Conservation (phyloP, 2,329 filamentous ascomycete genomes). For the Penicillium nordicum region DNA sequence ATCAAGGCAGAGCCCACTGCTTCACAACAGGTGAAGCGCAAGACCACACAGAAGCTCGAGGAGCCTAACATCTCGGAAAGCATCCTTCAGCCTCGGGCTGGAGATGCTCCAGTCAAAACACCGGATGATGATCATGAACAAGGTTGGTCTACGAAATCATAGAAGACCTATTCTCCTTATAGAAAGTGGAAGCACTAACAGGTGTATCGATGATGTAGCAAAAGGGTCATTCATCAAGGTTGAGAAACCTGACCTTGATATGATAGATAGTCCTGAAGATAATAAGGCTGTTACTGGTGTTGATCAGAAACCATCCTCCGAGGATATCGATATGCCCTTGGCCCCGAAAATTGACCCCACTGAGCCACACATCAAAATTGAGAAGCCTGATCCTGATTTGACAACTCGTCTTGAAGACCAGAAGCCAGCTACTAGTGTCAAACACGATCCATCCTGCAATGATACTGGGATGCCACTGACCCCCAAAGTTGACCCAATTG, state of each 20-base stretch:
- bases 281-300: not conserved
- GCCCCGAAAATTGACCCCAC: not conserved
- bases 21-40: not conserved
- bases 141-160: not conserved
- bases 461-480: not conserved
- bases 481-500: not conserved
- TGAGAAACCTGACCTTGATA: not conserved
- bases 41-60: not conserved
- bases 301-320: not conserved
- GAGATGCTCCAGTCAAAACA: not conserved
- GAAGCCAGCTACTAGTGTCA: not conserved
- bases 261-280: not conserved
- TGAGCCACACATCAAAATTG: not conserved
- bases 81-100: not conserved
- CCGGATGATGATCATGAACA: not conserved
- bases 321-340: not conserved
- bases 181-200: not conserved
- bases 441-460: not conserved
- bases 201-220: not conserved
- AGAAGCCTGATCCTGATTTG: not conserved
- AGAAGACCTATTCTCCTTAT: not conserved
- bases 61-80: not conserved
- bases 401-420: not conserved
- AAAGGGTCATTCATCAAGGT: not conserved
- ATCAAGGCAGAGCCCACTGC: not conserved